These are phyloP conservation scores for Nannizzia gypsea DNA, from an alignment of 2,329 filamentous ascomycete species.

Conservation along the genomic window DNA sequence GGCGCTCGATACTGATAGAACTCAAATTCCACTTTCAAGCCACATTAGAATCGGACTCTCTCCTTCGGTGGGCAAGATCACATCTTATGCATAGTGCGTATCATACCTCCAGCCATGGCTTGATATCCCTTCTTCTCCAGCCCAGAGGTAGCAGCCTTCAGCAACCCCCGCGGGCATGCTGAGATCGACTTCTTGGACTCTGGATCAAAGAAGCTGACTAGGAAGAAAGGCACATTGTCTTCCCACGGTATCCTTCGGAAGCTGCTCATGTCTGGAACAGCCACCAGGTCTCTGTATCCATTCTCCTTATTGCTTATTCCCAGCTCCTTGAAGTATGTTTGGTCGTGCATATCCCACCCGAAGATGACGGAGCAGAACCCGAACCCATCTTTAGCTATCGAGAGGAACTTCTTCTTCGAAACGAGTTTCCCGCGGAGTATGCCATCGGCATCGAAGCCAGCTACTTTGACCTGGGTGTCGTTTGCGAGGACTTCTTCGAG, in stretches of 20 bases:
- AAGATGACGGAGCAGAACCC: constrained; percentile 93
- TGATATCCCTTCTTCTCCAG: constrained; percentile 57
- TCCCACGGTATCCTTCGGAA: constrained; percentile 89
- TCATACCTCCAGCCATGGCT: constrained; percentile 79
- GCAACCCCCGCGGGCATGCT: constrained; percentile 65
- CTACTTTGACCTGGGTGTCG: constrained; percentile 75
- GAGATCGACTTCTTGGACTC: constrained; percentile 60
- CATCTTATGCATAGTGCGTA: neutral
- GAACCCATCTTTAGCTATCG: constrained; percentile 67
- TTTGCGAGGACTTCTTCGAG: constrained; percentile 55
- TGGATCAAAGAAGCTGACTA: constrained; percentile 73
- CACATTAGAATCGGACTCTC: neutral
- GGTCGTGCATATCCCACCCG: constrained; percentile 95
- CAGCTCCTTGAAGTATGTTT: constrained; percentile 76
- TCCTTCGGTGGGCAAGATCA: neutral
- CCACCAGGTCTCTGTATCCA: constrained; percentile 75
- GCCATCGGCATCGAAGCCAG: constrained; percentile 77
- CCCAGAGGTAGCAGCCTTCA: constrained; percentile 58
- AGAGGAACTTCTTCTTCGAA: constrained; percentile 85
- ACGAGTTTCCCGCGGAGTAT: constrained; percentile 80
- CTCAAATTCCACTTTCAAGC: constrained; percentile 67
- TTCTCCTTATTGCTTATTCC: constrained; percentile 82
- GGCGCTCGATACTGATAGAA: constrained; percentile 84
- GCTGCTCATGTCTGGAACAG: constrained; percentile 63
- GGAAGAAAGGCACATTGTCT: constrained; percentile 70